Conservation (phyloP, 495 filamentous ascomycete species). For the Extremus antarcticus region DNA sequence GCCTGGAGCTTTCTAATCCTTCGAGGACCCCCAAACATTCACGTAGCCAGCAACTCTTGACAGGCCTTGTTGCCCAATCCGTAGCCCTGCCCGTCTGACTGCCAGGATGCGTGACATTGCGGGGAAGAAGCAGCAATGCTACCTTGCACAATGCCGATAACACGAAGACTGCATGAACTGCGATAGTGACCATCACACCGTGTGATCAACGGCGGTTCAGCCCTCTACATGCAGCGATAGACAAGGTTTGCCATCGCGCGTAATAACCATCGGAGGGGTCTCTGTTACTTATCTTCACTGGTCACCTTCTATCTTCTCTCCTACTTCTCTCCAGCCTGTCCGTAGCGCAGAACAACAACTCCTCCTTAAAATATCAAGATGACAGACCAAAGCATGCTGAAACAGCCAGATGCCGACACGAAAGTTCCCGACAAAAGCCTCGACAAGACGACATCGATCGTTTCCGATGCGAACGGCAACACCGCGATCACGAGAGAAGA, state of each 20-base stretch:
- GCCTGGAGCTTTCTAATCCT: too few species aligned
- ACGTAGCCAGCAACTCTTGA: too few species aligned
- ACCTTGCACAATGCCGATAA: too few species aligned
- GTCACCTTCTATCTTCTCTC: background rate
- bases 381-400: background rate
- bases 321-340: background rate
- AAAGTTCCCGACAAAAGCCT: background rate
- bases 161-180: background rate
- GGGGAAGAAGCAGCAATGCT: background rate
- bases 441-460: background rate
- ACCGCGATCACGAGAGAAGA: constrained; percentile 7
- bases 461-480: constrained; percentile 3
- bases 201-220: background rate
- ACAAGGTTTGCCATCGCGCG: too few species aligned
- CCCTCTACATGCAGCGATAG: too few species aligned
- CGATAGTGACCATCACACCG: background rate
- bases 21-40: too few species aligned
- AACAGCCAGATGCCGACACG: background rate
- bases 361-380: background rate
- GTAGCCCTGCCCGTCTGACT: too few species aligned
- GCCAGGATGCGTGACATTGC: background rate
- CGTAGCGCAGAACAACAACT: too few species aligned
- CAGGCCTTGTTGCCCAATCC: too few species aligned
- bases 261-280: too few species aligned
- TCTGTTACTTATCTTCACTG: too few species aligned